Conservation (phyloP, 768 basidiomycete genomes). For the Leccinellum albellum region DNA sequence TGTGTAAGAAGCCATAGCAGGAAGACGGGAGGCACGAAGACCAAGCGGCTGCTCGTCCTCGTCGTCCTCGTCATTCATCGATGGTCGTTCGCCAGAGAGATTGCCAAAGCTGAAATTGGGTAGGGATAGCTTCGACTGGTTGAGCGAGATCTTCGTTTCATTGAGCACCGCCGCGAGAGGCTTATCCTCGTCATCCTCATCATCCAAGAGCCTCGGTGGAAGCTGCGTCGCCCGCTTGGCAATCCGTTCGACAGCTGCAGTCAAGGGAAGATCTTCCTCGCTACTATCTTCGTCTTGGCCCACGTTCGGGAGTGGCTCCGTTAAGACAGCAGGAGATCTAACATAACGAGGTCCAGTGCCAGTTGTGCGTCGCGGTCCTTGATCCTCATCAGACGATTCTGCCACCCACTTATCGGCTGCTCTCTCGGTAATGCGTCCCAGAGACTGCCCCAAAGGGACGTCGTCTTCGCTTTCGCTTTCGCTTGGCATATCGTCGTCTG, state of each 20-base stretch:
- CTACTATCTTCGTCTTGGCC: slow-evolving; percentile 55
- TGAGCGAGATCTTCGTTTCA: slow-evolving; percentile 40
- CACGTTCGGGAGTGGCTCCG: not conserved
- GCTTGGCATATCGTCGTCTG: slow-evolving; percentile 42
- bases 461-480: slow-evolving; percentile 52
- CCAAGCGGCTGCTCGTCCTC: slow-evolving; percentile 68
- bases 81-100: slow-evolving; percentile 13
- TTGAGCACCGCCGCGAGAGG: slow-evolving; percentile 63
- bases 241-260: slow-evolving; percentile 57
- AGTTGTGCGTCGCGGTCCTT: slow-evolving; percentile 51
- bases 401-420: slow-evolving; percentile 40
- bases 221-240: slow-evolving; percentile 40
- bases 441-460: slow-evolving; percentile 18
- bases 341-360: slow-evolving; percentile 52
- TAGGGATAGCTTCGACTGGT: slow-evolving; percentile 41
- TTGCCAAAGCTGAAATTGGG: slow-evolving; percentile 43
- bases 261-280: slow-evolving; percentile 79
- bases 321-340: slow-evolving; percentile 7
- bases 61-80: slow-evolving; percentile 49
- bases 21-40: slow-evolving; percentile 53
- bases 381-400: slow-evolving; percentile 63
- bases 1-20: slow-evolving; percentile 22
- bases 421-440: slow-evolving; percentile 19
- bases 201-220: slow-evolving; percentile 25
- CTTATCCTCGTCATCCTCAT: slow-evolving; percentile 55